A percentile compares a stretch with the other conserved stretches of the same genome.
phyloP scores from a whole-genome alignment of 257 asterid genomes.

The Solanum piurae region DNA sequence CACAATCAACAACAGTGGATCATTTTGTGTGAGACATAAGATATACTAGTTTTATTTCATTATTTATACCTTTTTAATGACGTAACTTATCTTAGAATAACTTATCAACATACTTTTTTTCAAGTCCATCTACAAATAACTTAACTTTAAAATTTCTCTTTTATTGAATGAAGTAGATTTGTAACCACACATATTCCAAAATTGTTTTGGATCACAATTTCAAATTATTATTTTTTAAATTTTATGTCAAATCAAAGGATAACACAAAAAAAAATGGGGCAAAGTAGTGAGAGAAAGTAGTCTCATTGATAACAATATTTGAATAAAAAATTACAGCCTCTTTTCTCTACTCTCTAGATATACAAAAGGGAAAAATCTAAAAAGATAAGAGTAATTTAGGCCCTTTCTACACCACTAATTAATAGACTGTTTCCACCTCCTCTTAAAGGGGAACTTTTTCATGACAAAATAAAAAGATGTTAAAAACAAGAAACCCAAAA shows the following conservation, averaged over 20 bases:
- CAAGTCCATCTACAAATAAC: too few species aligned
- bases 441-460: neutral
- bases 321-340: conserved; percentile 15
- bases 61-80: accelerated
- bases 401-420: neutral
- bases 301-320: neutral
- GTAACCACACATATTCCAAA: neutral
- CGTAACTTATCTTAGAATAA: too few species aligned
- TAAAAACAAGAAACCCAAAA: neutral
- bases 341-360: conserved; percentile 19
- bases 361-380: conserved; percentile 16
- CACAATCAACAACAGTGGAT: neutral
- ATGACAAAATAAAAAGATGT: neutral
- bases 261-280: accelerated
- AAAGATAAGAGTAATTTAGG: neutral
- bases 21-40: too few species aligned
- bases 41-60: too few species aligned
- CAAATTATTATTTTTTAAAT: too few species aligned
- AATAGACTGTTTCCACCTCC: neutral
- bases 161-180: too few species aligned
- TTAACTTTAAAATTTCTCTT: too few species aligned
- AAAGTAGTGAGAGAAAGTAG: neutral
- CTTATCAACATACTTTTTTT: too few species aligned
- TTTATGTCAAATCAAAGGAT: neutral
- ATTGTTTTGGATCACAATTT: neutral